Evolutionary conservation across 2,329 filamentous ascomycete genomes (phyloP), one percentile per base, ranked within the genome.

Genomic region (Grosmannia huntii): DNA sequence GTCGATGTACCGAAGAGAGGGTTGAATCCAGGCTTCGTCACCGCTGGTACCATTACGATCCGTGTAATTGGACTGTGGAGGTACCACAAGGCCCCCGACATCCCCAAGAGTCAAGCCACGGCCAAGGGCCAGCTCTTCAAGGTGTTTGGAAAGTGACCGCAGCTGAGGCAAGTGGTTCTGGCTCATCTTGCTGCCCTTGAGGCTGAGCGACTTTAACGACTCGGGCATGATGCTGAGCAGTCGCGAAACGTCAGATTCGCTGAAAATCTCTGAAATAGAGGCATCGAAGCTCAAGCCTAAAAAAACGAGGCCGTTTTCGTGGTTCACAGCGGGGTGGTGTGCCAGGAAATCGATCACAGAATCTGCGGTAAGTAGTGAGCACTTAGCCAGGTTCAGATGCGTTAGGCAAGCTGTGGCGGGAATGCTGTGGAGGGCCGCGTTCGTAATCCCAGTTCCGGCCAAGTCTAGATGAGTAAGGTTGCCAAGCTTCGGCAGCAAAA

Each of bases 321-420:
- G 59, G 60, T 75, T 79, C 50, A 83, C 84, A 3, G 88, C 84
- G 1, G 87, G 85, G 66, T 92, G 88, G 31, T 79, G 80, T 16
- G 79, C 76, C 60, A 92, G 70, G 67, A 92, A 91, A 59, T 85
- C 76, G 61, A 90, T 82, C 19, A 92, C 81, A 10, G 74, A 79
- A 16, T 80, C 73, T 1, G 87, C 83, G 11, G 82, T 81, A 57
- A 94, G 76, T 57, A 82, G 77, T 56, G 81, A 83, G 75, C 89
- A 92, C 70, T 87, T 89, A 62, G 86, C 83, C 53, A 94, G 73
- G 66, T 90, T 91, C 57, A 94, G 74, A 67, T 94, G 89, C 1
- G 86, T 90, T 62, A 92, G 78, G 62, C 75, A 76, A 12, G 89
- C 88, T 5, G 84, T 84, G n/a, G 76, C 67, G 0, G 88, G 87